Evolutionary conservation across 768 basidiomycete species (phyloP), one percentile per base, ranked within the genome.

Genomic region (Hypholoma fasciculare): DNA sequence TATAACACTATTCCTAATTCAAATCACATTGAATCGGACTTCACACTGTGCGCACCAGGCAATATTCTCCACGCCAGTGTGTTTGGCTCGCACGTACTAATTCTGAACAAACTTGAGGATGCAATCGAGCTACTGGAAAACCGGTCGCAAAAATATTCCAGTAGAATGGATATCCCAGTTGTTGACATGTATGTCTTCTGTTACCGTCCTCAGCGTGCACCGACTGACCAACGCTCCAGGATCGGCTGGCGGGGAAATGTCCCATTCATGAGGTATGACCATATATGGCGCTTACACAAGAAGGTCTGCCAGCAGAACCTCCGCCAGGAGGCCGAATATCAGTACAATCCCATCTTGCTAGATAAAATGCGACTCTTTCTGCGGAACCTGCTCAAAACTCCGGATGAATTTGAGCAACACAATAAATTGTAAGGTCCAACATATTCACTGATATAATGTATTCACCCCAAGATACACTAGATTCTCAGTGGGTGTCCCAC

Each of bases 231-330:
- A 42, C 13, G 40, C 13, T 48, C 3, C 49, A 67, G 56, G 39
- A 65, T 74, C 65, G 74, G 73, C 19, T 78, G 72, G 69, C 70
- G 71, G 30, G 72, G 69, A 49, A 73, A 73, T 51, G 60, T 74
- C 5, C 72, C 69, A 12, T 62, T 73, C 36, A 66, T 74, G 61
- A 71, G 58, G 1, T 76, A 78, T 53, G 73, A 74, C 3, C 55
- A 73, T 2, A 53, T 51, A 37, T 79, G 76, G 76, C 71, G 78
- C 2, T 64, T 63, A 27, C 71, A 77, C 47, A 66, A 76, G 23
- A 73, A 71, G 43, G 63, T 73, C 39, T 71, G 72, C 58, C 73
- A 75, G 40, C 73, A 78, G 36, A 63, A 64, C 12, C 67, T 77
- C 58, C 65, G 68, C 49, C 68, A 63, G 26, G 69, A 65, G 0